Conservation (phyloP, 164 flowering plant genomes). For the Umbellularia californica region DNA sequence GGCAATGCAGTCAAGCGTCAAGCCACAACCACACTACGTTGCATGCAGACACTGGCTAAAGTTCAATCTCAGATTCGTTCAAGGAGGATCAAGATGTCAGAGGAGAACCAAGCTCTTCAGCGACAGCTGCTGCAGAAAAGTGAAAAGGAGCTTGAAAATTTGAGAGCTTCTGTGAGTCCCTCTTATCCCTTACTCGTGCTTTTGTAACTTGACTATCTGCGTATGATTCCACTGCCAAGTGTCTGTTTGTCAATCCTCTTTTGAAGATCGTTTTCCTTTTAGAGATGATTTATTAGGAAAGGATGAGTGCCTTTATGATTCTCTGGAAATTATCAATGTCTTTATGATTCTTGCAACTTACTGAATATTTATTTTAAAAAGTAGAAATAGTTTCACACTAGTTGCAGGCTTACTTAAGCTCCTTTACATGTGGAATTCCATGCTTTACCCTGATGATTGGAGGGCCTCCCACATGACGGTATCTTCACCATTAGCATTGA, state of each 20-base stretch:
- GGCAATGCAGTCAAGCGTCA: constrained; percentile 73
- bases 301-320: neutral
- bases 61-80: constrained; percentile 75
- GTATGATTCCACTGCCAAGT: neutral
- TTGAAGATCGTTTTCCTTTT: too few relatives aligned
- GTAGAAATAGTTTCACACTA: neutral
- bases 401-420: neutral
- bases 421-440: too few relatives aligned
- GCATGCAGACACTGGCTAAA: constrained; percentile 77
- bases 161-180: constrained; percentile 34
- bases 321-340: neutral
- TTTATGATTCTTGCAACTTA: too few relatives aligned
- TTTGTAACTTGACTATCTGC: neutral
- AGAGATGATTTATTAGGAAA: neutral
- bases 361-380: neutral
- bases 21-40: constrained; percentile 56
- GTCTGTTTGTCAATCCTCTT: neutral
- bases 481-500: too few relatives aligned
- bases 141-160: constrained; percentile 61
- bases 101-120: constrained; percentile 83
- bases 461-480: too few relatives aligned
- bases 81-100: constrained; percentile 74
- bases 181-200: neutral
- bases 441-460: too few relatives aligned
- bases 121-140: constrained; percentile 68